phyloP scores from a whole-genome alignment of 2,329 filamentous ascomycete species.

The Lecanoromycetidae sp. region DNA sequence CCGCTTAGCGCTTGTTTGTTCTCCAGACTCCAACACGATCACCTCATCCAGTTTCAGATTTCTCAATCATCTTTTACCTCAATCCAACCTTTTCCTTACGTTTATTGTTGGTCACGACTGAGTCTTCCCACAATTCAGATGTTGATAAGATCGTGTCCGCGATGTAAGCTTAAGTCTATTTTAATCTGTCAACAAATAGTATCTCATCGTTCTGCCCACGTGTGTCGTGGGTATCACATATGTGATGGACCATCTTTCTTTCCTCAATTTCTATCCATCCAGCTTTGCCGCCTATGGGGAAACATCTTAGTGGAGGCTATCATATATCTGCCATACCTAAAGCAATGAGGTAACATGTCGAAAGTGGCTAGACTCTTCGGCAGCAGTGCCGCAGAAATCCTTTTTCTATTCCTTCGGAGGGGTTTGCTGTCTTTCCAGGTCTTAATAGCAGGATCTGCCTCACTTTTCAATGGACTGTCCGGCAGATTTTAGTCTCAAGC shows the following conservation, averaged over 20 bases:
- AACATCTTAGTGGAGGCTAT: not conserved
- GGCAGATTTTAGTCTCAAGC: too few relatives aligned
- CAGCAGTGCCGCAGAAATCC: not conserved
- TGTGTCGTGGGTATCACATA: not conserved
- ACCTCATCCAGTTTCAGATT: not conserved
- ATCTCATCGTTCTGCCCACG: not conserved
- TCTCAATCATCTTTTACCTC: too few relatives aligned
- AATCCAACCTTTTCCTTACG: too few relatives aligned
- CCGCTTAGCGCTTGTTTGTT: not conserved
- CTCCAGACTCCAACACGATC: not conserved
- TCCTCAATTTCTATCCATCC: not conserved
- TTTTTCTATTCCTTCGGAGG: not conserved
- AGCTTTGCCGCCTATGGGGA: not conserved
- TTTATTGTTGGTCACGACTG: not conserved
- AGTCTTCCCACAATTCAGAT: not conserved
- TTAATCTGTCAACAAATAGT: not conserved
- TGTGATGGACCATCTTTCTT: not conserved
- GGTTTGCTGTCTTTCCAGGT: too few relatives aligned
- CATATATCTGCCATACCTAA: not conserved
- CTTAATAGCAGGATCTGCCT: not conserved
- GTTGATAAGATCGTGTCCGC: too few relatives aligned
- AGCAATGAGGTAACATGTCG: not conserved
- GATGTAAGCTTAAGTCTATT: not conserved
- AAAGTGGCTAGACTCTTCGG: too few relatives aligned
- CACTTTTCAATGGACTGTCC: not conserved